Percentiles rank a stretch among this genome's conserved stretches.
These are phyloP conservation scores for Fomitiporia mediterranea DNA, from an alignment of 1,284 basidiomycete species.

Conservation along the genomic window DNA sequence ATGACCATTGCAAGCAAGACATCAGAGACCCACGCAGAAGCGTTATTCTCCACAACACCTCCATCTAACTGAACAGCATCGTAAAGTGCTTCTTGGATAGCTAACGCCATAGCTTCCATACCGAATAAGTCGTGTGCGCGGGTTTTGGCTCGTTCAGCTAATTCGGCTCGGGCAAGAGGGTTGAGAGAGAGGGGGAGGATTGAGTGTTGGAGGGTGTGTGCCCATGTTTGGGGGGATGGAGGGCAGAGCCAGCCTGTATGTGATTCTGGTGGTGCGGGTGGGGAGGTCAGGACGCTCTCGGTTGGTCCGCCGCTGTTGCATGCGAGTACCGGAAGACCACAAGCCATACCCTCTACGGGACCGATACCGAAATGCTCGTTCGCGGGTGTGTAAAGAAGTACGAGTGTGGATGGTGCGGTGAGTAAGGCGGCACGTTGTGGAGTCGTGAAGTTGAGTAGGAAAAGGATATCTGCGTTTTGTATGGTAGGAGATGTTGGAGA, in stretches of 20 bases:
- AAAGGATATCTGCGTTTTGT: conserved; percentile 61
- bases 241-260: conserved; percentile 68
- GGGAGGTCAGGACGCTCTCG: conserved; percentile 75
- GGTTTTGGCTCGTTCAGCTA: conserved; percentile 51
- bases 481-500: conserved; percentile 32
- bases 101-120: conserved; percentile 61
- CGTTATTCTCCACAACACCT: conserved; percentile 27
- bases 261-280: conserved; percentile 31
- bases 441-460: conserved; percentile 85
- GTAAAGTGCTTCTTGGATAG: conserved; percentile 58
- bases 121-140: conserved; percentile 59
- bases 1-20: conserved; percentile 10
- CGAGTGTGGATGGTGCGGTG: conserved; percentile 56
- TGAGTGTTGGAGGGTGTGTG: conserved; percentile 54
- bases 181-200: conserved; percentile 56
- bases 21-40: conserved; percentile 5
- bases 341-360: conserved; percentile 93
- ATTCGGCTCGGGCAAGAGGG: conserved; percentile 38
- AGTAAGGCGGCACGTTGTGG: conserved; percentile 77
- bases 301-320: conserved; percentile 89
- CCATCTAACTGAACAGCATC: conserved; percentile 37
- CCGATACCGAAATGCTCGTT: conserved; percentile 99
- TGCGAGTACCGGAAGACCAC: conserved; percentile 86
- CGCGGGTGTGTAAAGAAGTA: conserved; percentile 87
- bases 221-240: conserved; percentile 65